Evolutionary conservation across 768 basidiomycete species (phyloP).

Genomic region (Hortiboletus flavorubellus): DNA sequence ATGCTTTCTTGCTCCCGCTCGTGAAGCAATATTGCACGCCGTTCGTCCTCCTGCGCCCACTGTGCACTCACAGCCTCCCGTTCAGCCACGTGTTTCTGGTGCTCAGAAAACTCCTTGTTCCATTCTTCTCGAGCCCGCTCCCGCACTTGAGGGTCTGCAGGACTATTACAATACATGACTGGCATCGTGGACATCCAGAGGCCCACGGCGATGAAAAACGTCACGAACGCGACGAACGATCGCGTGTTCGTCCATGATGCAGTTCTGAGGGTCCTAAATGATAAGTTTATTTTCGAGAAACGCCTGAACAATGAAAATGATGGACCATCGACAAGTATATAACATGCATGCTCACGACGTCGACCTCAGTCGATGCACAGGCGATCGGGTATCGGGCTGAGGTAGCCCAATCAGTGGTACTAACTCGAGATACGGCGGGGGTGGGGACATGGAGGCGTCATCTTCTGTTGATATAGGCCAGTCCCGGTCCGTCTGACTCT

Average conservation of each 20-base stretch:
- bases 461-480: background rate
- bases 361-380: background rate
- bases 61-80: constrained; percentile 7
- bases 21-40: background rate
- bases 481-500: too few relatives aligned
- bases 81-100: constrained; percentile 12
- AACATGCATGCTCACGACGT: constrained; percentile 2
- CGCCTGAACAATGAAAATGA: background rate
- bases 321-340: too few relatives aligned
- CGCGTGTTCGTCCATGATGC: background rate
- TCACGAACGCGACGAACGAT: background rate
- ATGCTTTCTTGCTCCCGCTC: constrained; percentile 21
- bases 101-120: constrained; percentile 15
- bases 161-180: constrained; percentile 18
- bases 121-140: constrained; percentile 22
- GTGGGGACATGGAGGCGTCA: background rate
- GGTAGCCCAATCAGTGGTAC: background rate
- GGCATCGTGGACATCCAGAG: constrained; percentile 9
- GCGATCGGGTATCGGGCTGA: background rate
- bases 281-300: background rate
- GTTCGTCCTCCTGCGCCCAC: constrained; percentile 23
- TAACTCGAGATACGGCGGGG: constrained; percentile 10
- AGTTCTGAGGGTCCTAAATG: background rate
- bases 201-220: background rate
- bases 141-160: constrained; percentile 16